Percentiles rank a stretch among this genome's conserved stretches.
Evolutionary conservation across 2,329 filamentous ascomycete species (phyloP).

Genomic region (Verticillium nonalfalfae): DNA sequence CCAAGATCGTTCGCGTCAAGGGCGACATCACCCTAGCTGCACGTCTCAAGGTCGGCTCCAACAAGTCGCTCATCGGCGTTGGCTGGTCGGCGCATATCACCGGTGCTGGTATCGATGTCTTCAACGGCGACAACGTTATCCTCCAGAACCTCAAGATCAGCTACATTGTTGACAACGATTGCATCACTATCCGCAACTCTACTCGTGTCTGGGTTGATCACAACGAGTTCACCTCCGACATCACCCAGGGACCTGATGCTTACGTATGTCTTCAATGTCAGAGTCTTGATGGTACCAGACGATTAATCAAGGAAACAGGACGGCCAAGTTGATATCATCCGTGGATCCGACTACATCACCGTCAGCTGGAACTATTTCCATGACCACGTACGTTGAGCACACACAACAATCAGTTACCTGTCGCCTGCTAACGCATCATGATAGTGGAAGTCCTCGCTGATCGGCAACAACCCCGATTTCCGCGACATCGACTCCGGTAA

Average conservation of each 20-base stretch:
- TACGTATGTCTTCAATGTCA: conserved; percentile 17
- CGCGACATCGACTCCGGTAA: conserved; percentile 33
- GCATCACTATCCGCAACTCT: conserved; percentile 35
- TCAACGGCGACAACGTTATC: conserved; percentile 29
- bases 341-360: conserved; percentile 36
- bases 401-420: too few species aligned
- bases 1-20: conserved; percentile 34
- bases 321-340: conserved; percentile 38
- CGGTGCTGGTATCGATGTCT: conserved; percentile 26
- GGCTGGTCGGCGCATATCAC: conserved; percentile 26
- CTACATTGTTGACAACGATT: conserved; percentile 31
- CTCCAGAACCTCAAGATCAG: conserved; percentile 29
- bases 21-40: conserved; percentile 32
- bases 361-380: conserved; percentile 43
- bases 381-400: conserved; percentile 21
- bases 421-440: not conserved
- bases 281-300: too few species aligned
- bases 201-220: conserved; percentile 41
- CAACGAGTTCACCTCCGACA: conserved; percentile 37
- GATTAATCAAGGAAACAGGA: conserved; percentile 19
- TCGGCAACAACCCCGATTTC: conserved; percentile 31
- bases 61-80: conserved; percentile 34
- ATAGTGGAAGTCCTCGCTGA: conserved; percentile 34
- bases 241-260: conserved; percentile 28
- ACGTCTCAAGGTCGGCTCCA: conserved; percentile 35